Evolutionary conservation across 352 stramenopile genomes (phyloP).

Genomic region (Phytophthora kernoviae): DNA sequence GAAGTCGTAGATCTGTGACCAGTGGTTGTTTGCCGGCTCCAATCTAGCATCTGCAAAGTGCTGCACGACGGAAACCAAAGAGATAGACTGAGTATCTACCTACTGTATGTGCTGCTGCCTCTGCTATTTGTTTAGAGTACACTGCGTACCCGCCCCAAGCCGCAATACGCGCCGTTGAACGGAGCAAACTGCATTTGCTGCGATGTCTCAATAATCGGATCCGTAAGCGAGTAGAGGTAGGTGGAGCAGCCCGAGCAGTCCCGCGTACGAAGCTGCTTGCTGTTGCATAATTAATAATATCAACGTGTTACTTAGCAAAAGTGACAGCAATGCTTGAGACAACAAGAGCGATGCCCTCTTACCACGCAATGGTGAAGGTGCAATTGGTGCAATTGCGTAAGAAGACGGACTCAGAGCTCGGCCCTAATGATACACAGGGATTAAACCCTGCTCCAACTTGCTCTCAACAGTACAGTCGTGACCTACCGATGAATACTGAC

Average conservation of each 20-base stretch:
- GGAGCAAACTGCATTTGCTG: conserved; percentile 85
- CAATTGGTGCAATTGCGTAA: conserved; percentile 91
- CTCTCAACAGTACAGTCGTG: background rate
- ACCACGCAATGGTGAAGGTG: conserved; percentile 89
- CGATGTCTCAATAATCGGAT: conserved; percentile 93
- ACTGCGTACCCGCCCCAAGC: conserved; percentile 49
- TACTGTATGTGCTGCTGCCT: too few relatives aligned
- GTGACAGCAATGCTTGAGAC: background rate
- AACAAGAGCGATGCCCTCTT: conserved; percentile 1
- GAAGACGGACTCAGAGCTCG: conserved; percentile 89
- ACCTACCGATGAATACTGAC: conserved; percentile 83
- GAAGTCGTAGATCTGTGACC: conserved; percentile 92
- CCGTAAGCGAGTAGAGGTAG: conserved; percentile 90
- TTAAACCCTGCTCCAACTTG: background rate
- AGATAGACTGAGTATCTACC: too few relatives aligned
- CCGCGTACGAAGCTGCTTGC: conserved; percentile 90
- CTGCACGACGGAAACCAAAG: conserved; percentile 17
- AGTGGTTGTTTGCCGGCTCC: conserved; percentile 89
- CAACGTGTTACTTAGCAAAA: conserved; percentile 5
- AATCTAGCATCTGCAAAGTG: conserved; percentile 76
- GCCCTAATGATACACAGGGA: conserved; percentile 32
- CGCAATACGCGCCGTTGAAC: conserved; percentile 88
- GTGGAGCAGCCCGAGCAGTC: conserved; percentile 86
- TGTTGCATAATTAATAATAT: conserved; percentile 14
- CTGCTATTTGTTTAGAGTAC: background rate